phyloP scores from a whole-genome alignment of 192 early-diverging fungal species.

The Umbelopsis ramanniana region DNA sequence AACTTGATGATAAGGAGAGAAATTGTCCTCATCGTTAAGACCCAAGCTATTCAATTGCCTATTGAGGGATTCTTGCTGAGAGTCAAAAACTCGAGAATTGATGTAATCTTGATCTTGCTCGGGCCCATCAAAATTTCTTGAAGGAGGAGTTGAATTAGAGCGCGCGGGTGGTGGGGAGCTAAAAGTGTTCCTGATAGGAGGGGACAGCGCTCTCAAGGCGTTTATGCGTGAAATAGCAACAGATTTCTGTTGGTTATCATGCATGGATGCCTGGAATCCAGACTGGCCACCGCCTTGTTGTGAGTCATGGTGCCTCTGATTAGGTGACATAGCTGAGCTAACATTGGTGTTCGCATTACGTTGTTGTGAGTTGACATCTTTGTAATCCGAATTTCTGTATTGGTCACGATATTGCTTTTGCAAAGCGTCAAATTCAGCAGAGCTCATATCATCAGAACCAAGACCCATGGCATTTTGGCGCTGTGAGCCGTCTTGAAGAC shows the following conservation, averaged over 20 bases:
- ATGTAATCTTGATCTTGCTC: slow-evolving; percentile 18
- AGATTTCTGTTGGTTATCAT: neutral
- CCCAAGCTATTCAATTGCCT: slow-evolving; percentile 15
- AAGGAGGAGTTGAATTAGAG: slow-evolving; percentile 35
- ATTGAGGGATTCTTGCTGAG: slow-evolving; percentile 12
- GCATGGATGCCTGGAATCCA: slow-evolving; percentile 20
- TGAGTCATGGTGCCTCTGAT: slow-evolving; percentile 1
- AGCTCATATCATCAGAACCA: slow-evolving; percentile 11
- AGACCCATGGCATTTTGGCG: slow-evolving; percentile 19
- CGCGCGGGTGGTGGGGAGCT: slow-evolving; percentile 30
- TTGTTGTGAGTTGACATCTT: neutral
- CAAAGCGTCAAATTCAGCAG: slow-evolving; percentile 23
- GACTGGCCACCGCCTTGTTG: slow-evolving; percentile 9
- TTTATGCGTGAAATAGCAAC: slow-evolving; percentile 14
- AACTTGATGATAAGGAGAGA: slow-evolving; percentile 2
- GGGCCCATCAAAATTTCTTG: slow-evolving; percentile 12
- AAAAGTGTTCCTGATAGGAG: slow-evolving; percentile 27
- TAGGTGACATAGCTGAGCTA: neutral
- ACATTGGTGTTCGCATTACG: neutral
- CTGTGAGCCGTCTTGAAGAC: slow-evolving; percentile 48
- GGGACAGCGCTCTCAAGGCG: slow-evolving; percentile 23
- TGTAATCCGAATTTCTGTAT: slow-evolving; percentile 6
- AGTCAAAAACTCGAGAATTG: slow-evolving; percentile 8
- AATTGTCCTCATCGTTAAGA: slow-evolving; percentile 33
- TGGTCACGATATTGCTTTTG: slow-evolving; percentile 22